Percentiles rank a stretch among this genome's conserved stretches.
Conservation (phyloP, 208 protist genomes). For the Wallacemonas rigidus region DNA sequence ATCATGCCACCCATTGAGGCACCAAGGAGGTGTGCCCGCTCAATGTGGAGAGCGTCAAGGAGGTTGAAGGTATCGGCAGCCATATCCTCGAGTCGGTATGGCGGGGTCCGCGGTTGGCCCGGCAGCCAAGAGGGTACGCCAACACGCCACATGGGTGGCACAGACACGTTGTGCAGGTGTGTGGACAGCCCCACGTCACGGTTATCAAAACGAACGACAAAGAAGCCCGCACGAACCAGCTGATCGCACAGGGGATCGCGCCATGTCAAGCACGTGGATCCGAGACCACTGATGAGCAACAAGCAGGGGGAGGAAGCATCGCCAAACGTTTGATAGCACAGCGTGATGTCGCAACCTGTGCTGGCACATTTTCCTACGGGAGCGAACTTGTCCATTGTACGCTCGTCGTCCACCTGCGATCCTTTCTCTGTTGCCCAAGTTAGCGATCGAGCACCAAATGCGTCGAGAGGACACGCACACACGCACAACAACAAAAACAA, state of each 20-base stretch:
- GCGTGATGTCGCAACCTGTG: neutral
- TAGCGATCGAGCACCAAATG: too few relatives aligned
- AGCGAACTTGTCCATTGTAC: neutral
- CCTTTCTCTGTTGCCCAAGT: too few relatives aligned
- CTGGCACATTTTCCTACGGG: slow-evolving; percentile 13
- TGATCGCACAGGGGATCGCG: slow-evolving; percentile 11
- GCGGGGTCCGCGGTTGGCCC: neutral
- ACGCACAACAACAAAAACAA: too few relatives aligned
- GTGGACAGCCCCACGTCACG: slow-evolving; percentile 23
- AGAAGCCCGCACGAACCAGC: slow-evolving; percentile 12
- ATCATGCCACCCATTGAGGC: slow-evolving; percentile 30
- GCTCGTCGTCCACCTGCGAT: too few relatives aligned
- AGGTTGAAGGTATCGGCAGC: slow-evolving; percentile 13
- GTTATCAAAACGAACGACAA: slow-evolving; percentile 28
- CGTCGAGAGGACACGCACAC: too few relatives aligned
- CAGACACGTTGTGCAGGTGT: neutral
- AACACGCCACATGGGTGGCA: slow-evolving; percentile 4
- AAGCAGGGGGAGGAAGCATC: slow-evolving; percentile 1
- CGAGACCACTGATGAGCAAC: slow-evolving; percentile 21
- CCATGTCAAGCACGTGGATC: slow-evolving; percentile 13
- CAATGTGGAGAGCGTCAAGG: slow-evolving; percentile 9
- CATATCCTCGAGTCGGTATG: slow-evolving; percentile 22
- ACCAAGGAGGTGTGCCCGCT: slow-evolving; percentile 22
- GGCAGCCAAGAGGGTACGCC: neutral
- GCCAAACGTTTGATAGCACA: slow-evolving; percentile 24